Conservation (phyloP, 495 filamentous ascomycete species). For the Xylaria palmicola region DNA sequence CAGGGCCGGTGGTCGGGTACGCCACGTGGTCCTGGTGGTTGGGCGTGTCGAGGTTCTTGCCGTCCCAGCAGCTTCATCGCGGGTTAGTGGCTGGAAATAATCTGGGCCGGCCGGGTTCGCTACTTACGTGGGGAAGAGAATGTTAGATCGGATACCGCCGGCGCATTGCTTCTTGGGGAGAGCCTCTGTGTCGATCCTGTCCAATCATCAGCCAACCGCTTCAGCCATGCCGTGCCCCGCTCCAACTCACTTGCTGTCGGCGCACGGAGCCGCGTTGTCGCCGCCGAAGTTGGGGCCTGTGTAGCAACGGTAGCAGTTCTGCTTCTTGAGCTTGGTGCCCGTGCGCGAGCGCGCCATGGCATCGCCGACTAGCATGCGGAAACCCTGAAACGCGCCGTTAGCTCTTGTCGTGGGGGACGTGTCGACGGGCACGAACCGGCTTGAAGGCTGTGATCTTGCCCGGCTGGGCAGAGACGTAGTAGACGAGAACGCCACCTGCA, state of each 20-base stretch:
- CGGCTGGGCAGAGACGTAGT: slow-evolving; percentile 54
- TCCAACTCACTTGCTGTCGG: slow-evolving; percentile 29
- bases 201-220: slow-evolving; percentile 7
- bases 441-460: slow-evolving; percentile 54
- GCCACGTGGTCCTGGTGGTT: slow-evolving; percentile 54
- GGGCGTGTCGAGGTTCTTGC: slow-evolving; percentile 52
- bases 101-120: background rate
- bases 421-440: slow-evolving; percentile 36
- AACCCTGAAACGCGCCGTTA: slow-evolving; percentile 35
- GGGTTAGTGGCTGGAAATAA: background rate
- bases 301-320: slow-evolving; percentile 52
- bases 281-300: slow-evolving; percentile 50
- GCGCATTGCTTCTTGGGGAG: slow-evolving; percentile 41
- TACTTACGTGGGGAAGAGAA: slow-evolving; percentile 51
- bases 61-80: slow-evolving; percentile 52
- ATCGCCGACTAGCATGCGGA: slow-evolving; percentile 55
- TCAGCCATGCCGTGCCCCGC: background rate
- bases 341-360: slow-evolving; percentile 39
- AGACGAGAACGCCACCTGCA: slow-evolving; percentile 50
- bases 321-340: slow-evolving; percentile 38
- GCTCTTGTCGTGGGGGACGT: no score
- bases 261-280: slow-evolving; percentile 44
- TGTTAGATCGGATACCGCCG: slow-evolving; percentile 52
- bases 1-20: slow-evolving; percentile 43
- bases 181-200: slow-evolving; percentile 36